A percentile compares a stretch with the other conserved stretches of the same genome.
These are phyloP conservation scores for Aspergillus quadrilineatus DNA, from an alignment of 2,329 filamentous ascomycete genomes.

Conservation along the genomic window DNA sequence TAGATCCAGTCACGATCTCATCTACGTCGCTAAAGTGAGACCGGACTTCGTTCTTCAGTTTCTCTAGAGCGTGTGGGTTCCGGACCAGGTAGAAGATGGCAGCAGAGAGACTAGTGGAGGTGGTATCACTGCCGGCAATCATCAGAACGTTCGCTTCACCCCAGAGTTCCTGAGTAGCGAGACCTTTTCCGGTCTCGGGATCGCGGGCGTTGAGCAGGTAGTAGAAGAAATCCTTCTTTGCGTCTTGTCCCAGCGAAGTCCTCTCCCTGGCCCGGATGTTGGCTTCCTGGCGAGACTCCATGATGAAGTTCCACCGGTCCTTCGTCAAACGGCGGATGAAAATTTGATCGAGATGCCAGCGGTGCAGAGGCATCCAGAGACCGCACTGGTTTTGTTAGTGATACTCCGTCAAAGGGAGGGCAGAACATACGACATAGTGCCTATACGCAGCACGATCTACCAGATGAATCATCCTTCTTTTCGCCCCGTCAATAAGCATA, in stretches of 20 bases:
- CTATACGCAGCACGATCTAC: conserved; percentile 67
- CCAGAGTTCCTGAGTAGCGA: conserved; percentile 66
- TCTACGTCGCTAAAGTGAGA: conserved; percentile 34
- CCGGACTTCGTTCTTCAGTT: conserved; percentile 38
- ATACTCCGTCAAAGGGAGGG: neutral
- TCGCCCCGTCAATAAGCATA: conserved; percentile 46
- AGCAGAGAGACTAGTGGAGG: conserved; percentile 59
- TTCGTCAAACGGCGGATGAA: conserved; percentile 67
- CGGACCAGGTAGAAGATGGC: conserved; percentile 44
- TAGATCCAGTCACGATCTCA: conserved; percentile 37
- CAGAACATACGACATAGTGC: conserved; percentile 62
- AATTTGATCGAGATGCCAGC: conserved; percentile 64
- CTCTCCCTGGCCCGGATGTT: conserved; percentile 61
- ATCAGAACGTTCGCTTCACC: conserved; percentile 70
- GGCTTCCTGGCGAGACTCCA: conserved; percentile 67
- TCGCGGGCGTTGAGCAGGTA: conserved; percentile 70
- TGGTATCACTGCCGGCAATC: conserved; percentile 71
- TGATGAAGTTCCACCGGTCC: conserved; percentile 68
- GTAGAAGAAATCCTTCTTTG: conserved; percentile 73
- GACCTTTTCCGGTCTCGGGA: conserved; percentile 67
- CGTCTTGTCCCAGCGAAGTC: conserved; percentile 60
- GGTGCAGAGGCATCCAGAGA: conserved; percentile 68
- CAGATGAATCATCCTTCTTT: conserved; percentile 65
- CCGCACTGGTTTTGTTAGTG: conserved; percentile 54
- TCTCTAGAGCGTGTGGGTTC: conserved; percentile 30